A percentile compares a stretch with the other conserved stretches of the same genome.
These are phyloP conservation scores for Penium margaritaceum DNA, from an alignment of 139 green algal genomes.

Conservation along the genomic window DNA sequence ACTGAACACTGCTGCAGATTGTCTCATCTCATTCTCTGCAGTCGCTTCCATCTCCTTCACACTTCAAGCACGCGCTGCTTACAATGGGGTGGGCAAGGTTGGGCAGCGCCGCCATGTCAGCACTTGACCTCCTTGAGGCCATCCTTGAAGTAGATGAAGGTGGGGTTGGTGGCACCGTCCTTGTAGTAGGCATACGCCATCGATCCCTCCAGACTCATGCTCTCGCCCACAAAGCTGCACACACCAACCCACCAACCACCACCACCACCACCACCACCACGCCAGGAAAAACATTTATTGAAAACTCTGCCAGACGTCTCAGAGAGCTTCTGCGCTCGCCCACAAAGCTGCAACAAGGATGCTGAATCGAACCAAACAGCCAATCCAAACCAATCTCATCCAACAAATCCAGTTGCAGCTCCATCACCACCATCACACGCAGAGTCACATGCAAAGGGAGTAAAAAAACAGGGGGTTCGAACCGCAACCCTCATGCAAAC, in stretches of 20 bases:
- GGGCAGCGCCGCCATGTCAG: no score
- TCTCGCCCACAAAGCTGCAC: conserved; percentile 59
- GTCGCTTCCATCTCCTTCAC: no score
- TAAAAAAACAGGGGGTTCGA: background rate
- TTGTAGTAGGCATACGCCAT: conserved; percentile 62
- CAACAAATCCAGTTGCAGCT: no score
- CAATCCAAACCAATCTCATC: no score
- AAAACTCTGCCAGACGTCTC: background rate
- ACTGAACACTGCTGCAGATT: no score
- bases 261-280: no score
- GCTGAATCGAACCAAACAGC: background rate
- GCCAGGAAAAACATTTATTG: no score
- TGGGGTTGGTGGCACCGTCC: conserved; percentile 54
- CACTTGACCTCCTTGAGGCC: conserved; percentile 55
- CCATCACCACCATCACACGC: no score
- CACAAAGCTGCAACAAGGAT: background rate
- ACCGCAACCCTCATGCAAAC: background rate
- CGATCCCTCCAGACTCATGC: conserved; percentile 53
- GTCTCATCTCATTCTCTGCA: no score
- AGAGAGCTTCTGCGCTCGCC: background rate
- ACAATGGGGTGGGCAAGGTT: no score
- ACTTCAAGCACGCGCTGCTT: no score
- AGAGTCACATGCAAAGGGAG: no score
- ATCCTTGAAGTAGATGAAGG: conserved; percentile 61
- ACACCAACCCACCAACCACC: background rate